Base-by-base conservation (phyloP, 805 yeast genomes). In the Teunomyces pallodes region DNA sequence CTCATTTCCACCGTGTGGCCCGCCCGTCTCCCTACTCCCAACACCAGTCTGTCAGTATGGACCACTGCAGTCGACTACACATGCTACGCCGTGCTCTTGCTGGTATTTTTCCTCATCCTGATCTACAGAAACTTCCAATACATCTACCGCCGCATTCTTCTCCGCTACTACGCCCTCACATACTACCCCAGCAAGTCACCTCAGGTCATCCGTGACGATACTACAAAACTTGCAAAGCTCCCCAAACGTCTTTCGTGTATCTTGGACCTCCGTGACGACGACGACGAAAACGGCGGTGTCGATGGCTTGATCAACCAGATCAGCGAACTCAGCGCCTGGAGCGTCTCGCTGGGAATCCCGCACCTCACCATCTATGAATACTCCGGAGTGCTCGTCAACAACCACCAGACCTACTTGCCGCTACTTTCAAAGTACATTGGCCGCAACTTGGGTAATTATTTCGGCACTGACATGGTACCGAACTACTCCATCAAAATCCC, bases 261-360 rank as follows among this genome's bases (percentile, higher is more conserved):
- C n/a, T 68, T 94, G 48, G 83, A 81, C 55, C 77, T 83, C 61
- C 84, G 83, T 59, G 78, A 84, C 26, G 90, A 83, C 49, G 87
- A 86, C 52, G 92, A 84, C 56, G 96, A 89, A 57, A 92, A 90
- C 50, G 96, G 96, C 29, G 97, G 97, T 2, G 66, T 86, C 38
- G 88, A 85, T 51, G 96, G 96, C 0, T 72, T 92, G 38, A 74
- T 91, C 57, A 83, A 81, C 54, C 88, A 88, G 57, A 78, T 85
- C 5, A 80, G 91, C 42, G 96, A 91, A 58, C 53, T 91, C 32
- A 77, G 82, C 1, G 83, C 94, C 5, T 94, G 99, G 99, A 78
- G 90, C 35, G 65, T 89, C n/a, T 86, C 95, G 30, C 82, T 92
- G n/a, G 97, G 97, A 1, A 81, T 90, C 43, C 81, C 83, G 36